Percentiles rank a stretch among this genome's conserved stretches.
Conservation (phyloP, 2,329 filamentous ascomycete species). For the Ophiostoma sp. region DNA sequence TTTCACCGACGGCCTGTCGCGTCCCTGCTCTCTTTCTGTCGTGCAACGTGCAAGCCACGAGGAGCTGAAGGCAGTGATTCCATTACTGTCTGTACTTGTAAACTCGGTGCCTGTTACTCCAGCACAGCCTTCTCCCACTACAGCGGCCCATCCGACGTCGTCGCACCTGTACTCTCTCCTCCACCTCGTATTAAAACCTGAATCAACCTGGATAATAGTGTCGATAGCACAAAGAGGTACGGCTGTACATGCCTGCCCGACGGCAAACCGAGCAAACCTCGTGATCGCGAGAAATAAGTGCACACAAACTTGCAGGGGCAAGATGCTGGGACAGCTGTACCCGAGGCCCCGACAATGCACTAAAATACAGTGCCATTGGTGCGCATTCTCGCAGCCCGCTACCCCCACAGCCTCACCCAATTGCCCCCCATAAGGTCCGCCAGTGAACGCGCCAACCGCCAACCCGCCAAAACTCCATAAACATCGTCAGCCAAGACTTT, state of each 20-base stretch:
- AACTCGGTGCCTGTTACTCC: too few relatives aligned
- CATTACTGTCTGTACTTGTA: background rate
- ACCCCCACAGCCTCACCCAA: background rate
- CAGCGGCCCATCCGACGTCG: background rate
- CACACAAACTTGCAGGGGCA: background rate
- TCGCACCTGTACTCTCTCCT: background rate
- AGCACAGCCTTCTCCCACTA: background rate
- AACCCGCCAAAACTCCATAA: background rate
- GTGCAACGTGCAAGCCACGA: background rate
- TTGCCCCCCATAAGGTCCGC: background rate
- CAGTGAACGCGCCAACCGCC: too few relatives aligned
- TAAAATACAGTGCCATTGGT: background rate
- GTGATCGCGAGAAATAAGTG: background rate
- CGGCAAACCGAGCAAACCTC: slow-evolving; percentile 2
- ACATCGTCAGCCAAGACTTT: slow-evolving; percentile 18
- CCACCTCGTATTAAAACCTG: background rate
- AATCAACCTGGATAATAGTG: background rate
- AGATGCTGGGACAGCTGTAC: background rate
- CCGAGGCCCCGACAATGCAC: background rate
- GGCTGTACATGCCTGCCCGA: background rate
- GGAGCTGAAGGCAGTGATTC: background rate
- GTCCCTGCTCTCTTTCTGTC: background rate
- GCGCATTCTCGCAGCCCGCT: background rate
- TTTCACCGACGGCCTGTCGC: background rate
- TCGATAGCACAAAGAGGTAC: background rate